Evolutionary conservation across 345 rosid genomes (phyloP).

Genomic region (Pseudoturritis turrita): DNA sequence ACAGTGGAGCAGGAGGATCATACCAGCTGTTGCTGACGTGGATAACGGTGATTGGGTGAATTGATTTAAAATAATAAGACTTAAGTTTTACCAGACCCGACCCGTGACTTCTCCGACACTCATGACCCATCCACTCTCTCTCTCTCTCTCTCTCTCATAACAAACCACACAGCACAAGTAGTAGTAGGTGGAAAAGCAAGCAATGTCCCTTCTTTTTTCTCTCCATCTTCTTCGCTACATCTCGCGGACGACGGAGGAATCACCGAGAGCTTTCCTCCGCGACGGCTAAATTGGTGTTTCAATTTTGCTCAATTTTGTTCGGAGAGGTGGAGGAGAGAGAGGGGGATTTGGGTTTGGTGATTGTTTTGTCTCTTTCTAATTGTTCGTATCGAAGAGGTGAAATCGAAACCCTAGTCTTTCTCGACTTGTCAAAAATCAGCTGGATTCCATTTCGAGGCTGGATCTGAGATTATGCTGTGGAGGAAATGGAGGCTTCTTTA

Average conservation of each 20-base stretch:
- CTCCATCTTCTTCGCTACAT: constrained; percentile 11
- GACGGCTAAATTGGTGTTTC: background rate
- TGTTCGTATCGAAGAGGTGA: constrained; percentile 17
- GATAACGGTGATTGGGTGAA: constrained; percentile 3
- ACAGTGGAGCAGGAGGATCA: constrained; percentile 20
- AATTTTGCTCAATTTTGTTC: background rate
- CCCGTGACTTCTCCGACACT: constrained; percentile 33
- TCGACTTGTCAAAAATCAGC: background rate
- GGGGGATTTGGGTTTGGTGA: constrained; percentile 5
- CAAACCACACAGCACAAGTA: constrained; percentile 26
- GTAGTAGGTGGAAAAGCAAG: constrained; percentile 53
- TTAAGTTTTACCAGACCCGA: constrained; percentile 27
- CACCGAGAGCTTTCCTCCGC: background rate
- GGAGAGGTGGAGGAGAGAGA: background rate
- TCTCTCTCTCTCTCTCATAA: constrained; percentile 13
- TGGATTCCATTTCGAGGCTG: constrained; percentile 4
- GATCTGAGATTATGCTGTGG: constrained; percentile 37
- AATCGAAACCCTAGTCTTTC: constrained; percentile 16
- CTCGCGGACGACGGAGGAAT: constrained; percentile 1
- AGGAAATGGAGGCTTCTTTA: constrained; percentile 76
- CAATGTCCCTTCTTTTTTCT: constrained; percentile 37
- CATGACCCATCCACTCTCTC: constrained; percentile 28
- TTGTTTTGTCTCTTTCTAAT: constrained; percentile 10
- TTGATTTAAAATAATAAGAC: constrained; percentile 20
- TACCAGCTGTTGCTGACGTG: constrained; percentile 36